phyloP scores from a whole-genome alignment of 805 yeast genomes.

The Isabelozyma pseudorhagii region DNA sequence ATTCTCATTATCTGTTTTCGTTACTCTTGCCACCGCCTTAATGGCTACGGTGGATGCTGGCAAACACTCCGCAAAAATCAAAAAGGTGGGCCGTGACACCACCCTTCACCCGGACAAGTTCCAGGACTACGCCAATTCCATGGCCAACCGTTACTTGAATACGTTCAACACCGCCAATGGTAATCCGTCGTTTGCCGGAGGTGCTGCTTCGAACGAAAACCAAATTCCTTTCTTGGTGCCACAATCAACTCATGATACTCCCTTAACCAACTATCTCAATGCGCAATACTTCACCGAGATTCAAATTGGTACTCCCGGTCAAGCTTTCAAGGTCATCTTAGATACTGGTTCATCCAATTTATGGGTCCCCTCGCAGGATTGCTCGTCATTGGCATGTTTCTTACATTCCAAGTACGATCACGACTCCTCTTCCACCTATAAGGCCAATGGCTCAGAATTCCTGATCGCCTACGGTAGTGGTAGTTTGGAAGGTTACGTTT shows the following conservation, averaged over 20 bases:
- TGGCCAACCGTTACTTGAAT: slow-evolving; percentile 60
- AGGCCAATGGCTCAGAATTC: slow-evolving; percentile 82
- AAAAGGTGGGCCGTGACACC: slow-evolving; percentile 57
- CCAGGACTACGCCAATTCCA: slow-evolving; percentile 51
- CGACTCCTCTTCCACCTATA: slow-evolving; percentile 74
- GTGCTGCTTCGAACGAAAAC: slow-evolving; percentile 3
- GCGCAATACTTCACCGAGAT: slow-evolving; percentile 97
- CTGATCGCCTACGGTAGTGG: slow-evolving; percentile 92
- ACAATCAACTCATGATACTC: slow-evolving; percentile 60
- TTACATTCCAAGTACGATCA: slow-evolving; percentile 91
- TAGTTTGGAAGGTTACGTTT: slow-evolving; percentile 84
- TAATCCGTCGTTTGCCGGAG: slow-evolving; percentile 11
- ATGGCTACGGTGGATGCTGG: slow-evolving; percentile 46
- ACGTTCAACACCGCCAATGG: slow-evolving; percentile 39
- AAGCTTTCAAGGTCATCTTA: slow-evolving; percentile 85
- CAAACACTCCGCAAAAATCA: slow-evolving; percentile 53
- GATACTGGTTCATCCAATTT: slow-evolving; percentile 97
- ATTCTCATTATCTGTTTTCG: slow-evolving; percentile 32
- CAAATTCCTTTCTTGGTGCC: slow-evolving; percentile 43
- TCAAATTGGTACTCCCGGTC: slow-evolving; percentile 89
- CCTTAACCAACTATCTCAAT: slow-evolving; percentile 88
- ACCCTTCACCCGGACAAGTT: slow-evolving; percentile 50
- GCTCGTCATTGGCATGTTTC: slow-evolving; percentile 93
- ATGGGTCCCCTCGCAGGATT: slow-evolving; percentile 92
- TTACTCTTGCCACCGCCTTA: slow-evolving; percentile 41